Evolutionary conservation across 2,329 filamentous ascomycete genomes (phyloP).

Genomic region (Lecanicillium sp.): DNA sequence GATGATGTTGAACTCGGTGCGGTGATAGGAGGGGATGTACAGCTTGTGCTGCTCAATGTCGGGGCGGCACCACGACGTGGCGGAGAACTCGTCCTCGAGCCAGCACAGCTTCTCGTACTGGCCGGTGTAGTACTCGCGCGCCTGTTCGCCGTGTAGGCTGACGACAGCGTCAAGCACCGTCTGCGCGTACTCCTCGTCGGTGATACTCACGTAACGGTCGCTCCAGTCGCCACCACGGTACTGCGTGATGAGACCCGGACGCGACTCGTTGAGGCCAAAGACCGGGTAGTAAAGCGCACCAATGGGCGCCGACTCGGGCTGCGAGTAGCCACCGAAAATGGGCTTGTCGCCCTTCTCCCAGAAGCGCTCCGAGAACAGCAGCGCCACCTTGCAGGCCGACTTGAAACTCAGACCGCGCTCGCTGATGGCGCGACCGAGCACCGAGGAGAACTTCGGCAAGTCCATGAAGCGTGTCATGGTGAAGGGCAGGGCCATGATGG

Average conservation of each 20-base stretch:
- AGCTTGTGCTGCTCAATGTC: conserved; percentile 27
- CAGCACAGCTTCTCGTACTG: conserved; percentile 29
- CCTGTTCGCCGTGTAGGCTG: conserved; percentile 22
- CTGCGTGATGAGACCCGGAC: conserved; percentile 28
- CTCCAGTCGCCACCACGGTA: conserved; percentile 27
- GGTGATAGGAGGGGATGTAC: conserved; percentile 28
- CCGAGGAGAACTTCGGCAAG: conserved; percentile 23
- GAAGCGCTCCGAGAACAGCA: conserved; percentile 27
- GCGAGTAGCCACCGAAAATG: conserved; percentile 27
- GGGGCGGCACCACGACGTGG: conserved; percentile 25
- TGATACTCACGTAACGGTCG: conserved; percentile 25
- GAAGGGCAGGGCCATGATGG: conserved; percentile 28
- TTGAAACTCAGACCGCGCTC: conserved; percentile 25
- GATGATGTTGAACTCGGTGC: conserved; percentile 28
- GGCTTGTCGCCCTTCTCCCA: conserved; percentile 26
- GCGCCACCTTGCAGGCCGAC: conserved; percentile 27
- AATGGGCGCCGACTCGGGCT: conserved; percentile 25
- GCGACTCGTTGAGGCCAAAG: conserved; percentile 29
- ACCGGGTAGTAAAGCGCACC: conserved; percentile 31
- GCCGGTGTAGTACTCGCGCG: conserved; percentile 26
- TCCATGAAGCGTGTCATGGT: conserved; percentile 28
- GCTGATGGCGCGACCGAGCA: conserved; percentile 21
- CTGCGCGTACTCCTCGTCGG: conserved; percentile 19
- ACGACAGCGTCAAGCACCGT: conserved; percentile 26
- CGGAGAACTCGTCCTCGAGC: conserved; percentile 24